phyloP scores from a whole-genome alignment of 1,139 yeast genomes.

The Pichia cactophila region DNA sequence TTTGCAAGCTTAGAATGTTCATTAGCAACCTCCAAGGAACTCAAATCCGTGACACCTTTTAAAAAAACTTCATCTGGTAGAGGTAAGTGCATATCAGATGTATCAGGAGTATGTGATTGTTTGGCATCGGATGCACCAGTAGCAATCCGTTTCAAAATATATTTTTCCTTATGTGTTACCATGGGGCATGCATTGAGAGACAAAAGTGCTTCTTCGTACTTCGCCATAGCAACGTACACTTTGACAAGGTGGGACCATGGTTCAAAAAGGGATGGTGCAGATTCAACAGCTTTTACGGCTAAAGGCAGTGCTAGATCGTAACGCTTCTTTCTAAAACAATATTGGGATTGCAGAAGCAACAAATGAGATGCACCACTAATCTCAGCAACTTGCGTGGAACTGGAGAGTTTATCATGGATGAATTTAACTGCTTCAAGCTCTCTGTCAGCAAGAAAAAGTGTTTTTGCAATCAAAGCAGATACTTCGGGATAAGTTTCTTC shows the following conservation, averaged over 20 bases:
- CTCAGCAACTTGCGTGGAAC: constrained; percentile 20
- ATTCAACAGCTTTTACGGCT: constrained; percentile 49
- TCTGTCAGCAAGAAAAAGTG: constrained; percentile 41
- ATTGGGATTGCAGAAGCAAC: constrained; percentile 44
- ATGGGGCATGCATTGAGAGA: constrained; percentile 56
- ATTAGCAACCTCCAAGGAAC: constrained; percentile 41
- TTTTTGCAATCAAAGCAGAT: constrained; percentile 39
- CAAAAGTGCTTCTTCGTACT: constrained; percentile 49
- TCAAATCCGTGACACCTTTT: constrained; percentile 46
- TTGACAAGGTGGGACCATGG: constrained; percentile 48
- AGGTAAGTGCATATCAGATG: constrained; percentile 44
- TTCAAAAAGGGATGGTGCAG: constrained; percentile 49
- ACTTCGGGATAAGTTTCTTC: constrained; percentile 37
- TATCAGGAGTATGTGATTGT: constrained; percentile 27
- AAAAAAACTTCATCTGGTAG: constrained; percentile 50
- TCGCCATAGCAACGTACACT: constrained; percentile 43
- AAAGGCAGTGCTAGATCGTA: constrained; percentile 47
- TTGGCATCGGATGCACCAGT: constrained; percentile 20
- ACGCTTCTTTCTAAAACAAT: constrained; percentile 42
- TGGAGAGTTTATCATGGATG: constrained; percentile 38
- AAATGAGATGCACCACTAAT: constrained; percentile 41
- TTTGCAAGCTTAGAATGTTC: constrained; percentile 40
- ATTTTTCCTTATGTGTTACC: constrained; percentile 52
- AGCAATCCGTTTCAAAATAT: constrained; percentile 39
- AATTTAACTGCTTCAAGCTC: constrained; percentile 45